These are phyloP conservation scores for Aspergillus heteromorphus DNA, from an alignment of 495 filamentous ascomycete species.

Conservation along the genomic window DNA sequence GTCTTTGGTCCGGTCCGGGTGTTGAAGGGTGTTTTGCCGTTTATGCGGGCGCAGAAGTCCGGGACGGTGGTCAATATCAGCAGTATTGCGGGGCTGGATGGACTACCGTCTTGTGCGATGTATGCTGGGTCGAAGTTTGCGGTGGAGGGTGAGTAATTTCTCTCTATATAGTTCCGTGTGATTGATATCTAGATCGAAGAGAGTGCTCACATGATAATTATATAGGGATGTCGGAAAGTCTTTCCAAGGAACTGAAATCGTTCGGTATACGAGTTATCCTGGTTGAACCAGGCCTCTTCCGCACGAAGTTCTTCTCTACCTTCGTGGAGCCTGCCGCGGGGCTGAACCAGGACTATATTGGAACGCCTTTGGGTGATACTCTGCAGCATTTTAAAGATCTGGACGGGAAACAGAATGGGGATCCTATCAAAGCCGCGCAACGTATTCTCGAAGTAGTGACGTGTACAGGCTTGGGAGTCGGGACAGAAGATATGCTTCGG, in stretches of 20 bases:
- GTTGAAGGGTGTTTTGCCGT: constrained; percentile 34
- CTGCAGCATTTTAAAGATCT: constrained; percentile 16
- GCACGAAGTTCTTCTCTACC: constrained; percentile 21
- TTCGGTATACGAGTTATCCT: constrained; percentile 29
- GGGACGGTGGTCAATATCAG: constrained; percentile 45
- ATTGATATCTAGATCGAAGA: no score
- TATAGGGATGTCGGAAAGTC: constrained; percentile 10
- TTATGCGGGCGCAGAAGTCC: constrained; percentile 34
- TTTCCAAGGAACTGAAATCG: constrained; percentile 20
- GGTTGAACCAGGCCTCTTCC: constrained; percentile 35
- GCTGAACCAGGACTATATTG: constrained; percentile 27
- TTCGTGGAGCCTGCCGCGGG: constrained; percentile 13
- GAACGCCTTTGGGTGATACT: constrained; percentile 22
- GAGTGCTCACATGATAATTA: no score
- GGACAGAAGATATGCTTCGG: neutral
- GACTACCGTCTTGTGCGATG: constrained; percentile 7
- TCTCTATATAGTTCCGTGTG: no score
- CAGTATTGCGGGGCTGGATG: constrained; percentile 15
- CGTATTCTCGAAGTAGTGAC: constrained; percentile 41
- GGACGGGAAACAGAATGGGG: constrained; percentile 32
- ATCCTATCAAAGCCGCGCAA: constrained; percentile 37
- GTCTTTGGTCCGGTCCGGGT: constrained; percentile 42
- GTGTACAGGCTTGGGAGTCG: constrained; percentile 13
- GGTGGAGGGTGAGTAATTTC: constrained; percentile 22
- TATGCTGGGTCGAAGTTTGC: constrained; percentile 28